phyloP scores from a whole-genome alignment of 345 rosid species.

The Eucalyptus melliodora region DNA sequence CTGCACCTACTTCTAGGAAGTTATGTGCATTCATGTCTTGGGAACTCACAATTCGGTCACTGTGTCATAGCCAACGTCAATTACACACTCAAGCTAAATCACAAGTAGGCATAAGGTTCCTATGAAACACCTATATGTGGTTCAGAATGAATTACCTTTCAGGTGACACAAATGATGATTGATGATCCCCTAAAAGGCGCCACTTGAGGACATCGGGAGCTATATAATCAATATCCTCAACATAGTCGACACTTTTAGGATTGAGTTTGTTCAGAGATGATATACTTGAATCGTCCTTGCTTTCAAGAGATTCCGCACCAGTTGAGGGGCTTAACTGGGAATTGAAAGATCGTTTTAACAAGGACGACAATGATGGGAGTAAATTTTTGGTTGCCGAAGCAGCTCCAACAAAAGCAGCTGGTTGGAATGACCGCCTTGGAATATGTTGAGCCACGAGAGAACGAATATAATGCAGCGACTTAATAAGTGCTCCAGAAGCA shows the following conservation, averaged over 20 bases:
- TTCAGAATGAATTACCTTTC: constrained; percentile 48
- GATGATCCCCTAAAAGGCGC: constrained; percentile 82
- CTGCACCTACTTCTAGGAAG: constrained; percentile 93
- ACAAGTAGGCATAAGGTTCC: not conserved
- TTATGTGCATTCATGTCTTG: constrained; percentile 64
- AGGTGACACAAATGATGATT: constrained; percentile 28
- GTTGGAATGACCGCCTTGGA: constrained; percentile 81
- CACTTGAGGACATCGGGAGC: constrained; percentile 72
- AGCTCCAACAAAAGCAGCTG: constrained; percentile 83
- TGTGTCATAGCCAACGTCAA: constrained; percentile 2
- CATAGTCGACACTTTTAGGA: constrained; percentile 42
- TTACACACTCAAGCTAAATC: not conserved
- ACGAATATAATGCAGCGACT: constrained; percentile 92
- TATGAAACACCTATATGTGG: not conserved
- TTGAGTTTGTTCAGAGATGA: constrained; percentile 58
- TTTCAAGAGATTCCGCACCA: constrained; percentile 53
- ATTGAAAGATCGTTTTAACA: constrained; percentile 82
- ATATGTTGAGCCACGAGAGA: constrained; percentile 80
- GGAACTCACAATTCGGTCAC: constrained; percentile 48
- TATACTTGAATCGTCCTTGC: constrained; percentile 41
- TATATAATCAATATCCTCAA: constrained; percentile 61
- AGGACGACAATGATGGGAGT: constrained; percentile 66
- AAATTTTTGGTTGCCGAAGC: constrained; percentile 63
- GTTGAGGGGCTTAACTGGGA: constrained; percentile 64
- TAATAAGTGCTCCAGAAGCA: constrained; percentile 76